Base-by-base conservation (phyloP, 805 yeast species). In the Cyberlindnera lachancei region DNA sequence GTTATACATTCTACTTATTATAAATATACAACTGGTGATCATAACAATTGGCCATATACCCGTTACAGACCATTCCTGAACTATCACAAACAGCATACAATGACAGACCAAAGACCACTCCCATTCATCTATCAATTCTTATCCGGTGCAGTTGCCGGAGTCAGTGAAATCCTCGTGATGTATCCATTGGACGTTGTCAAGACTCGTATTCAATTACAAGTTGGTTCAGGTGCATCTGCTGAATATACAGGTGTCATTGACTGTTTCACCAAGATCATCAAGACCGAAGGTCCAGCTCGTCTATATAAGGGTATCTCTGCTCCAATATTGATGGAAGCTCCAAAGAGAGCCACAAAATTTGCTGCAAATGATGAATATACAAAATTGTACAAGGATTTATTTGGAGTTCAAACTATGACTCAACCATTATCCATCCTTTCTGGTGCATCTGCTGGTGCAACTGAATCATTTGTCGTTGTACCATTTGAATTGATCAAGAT, bases 291-390 rank as follows among this genome's bases (percentile, higher is more conserved):
- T 31, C 69, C 76, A 25, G 61, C 80, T 9, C 70, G 92, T 42
- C 70, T 90, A 37, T 92, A 92, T 63, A 78, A 88, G 55, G 99
- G 99, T 45, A 92, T 92, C 50, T 65, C 83, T 19, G 95, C 98
- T 16, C 99, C 99, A 21, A 85, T 92, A 46, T 68, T 92, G 51
- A 92, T 92, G 98, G 99, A 92, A 61, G 98, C 97, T 11, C 98
- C 98, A 44, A 92, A 92, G 69, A 78, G 99, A 66, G 98, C 98
- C 25, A 88, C 95, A 45, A 92, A 92, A 61, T 92, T 92, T 56
- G 96, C 97, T 32, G 95, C 96, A 41, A 92, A 92, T 56, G 98
- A 92, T 56, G 94, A 86, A 58, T 92, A 95, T 81, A 90, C 95
- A 33, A 80, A 80, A 58, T 59, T 87, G 46, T 90, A 87, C 70